Base-by-base conservation (phyloP, 78 protist genomes). In the Dictyostelium intermedium region DNA sequence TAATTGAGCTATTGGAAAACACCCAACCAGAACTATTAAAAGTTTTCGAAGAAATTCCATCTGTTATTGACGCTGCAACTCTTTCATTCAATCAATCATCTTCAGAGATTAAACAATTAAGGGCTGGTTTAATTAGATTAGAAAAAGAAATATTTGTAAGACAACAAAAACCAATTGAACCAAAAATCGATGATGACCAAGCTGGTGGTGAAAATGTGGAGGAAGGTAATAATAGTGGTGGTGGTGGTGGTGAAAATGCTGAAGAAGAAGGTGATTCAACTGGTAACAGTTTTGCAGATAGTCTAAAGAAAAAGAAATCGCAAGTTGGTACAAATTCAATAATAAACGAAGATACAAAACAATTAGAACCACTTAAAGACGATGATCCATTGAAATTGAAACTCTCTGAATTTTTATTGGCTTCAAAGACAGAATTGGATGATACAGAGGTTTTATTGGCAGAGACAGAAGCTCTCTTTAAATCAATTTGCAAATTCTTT, bases 351-450 rank as follows among this genome's bases (percentile, higher is more conserved):
- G 20, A 34, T 34, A 8, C 81, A 30, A 74, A 37, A 37, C 66
- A 56, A 56, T 23, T 37, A 3, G 81, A 74, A 43, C 94, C 94
- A 34, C 34, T 89, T 1, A 79, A 79, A 45, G 94, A 89, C 30
- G 50, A 78, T 63, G 94, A 89, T 80, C 94, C 94, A 89, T 80
- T 89, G 9, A 89, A 61, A 80, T 25, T 80, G 27, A 47, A 89
- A 78, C n/a, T 89, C 50, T 89, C 94, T 18, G 94, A 89, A 70
- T 89, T 89, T 50, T 80, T 89, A 50, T 43, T 89, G 8, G 41
- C 94, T 9, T 69, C 94, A 13, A 89, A 89, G 56, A 80, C 94
- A n/a, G 94, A 89, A 34, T 47, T 89, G 39, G 50, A 34, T 11
- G 94, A 89, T 89, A 81, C 94, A 8, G 94, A 89, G 20, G 27